Evolutionary conservation across 2,329 filamentous ascomycete genomes (phyloP), one percentile per base, ranked within the genome.

Genomic region (Calycina herbarum): DNA sequence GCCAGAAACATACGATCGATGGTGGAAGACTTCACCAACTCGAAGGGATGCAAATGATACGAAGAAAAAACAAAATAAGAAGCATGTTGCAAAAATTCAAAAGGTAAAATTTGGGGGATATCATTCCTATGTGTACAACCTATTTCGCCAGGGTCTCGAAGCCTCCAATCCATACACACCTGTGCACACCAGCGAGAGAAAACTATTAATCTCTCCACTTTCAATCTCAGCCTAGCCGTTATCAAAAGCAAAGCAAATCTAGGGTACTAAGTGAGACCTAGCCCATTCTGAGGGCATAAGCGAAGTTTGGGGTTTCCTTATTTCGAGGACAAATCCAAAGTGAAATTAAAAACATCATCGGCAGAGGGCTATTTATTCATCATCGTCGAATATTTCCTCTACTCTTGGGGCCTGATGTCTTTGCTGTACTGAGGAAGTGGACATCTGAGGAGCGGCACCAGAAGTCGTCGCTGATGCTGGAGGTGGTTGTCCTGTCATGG

Each of bases 331-430:
- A 27, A 54, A 54, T 27, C 20, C 48, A 24, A 24, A 11, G 48
- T 24, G 13, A 24, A 54, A 24, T 54, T 27, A 24, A 27, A 54
- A 27, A 54, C 48, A 54, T 54, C 48, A 54, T 24, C 8, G 11
- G 13, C 20, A 24, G 48, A 54, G 20, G 20, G 48, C 20, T 48
- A 57, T 61, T 59, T 74, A 74, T 48, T 76, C 73, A 57, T 76
- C 74, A 59, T 76, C 74, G 59, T 76, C 74, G 59, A 74, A 71
- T 3, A 76, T 79, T 66, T 82, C 81, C 70, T 83, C 81, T 20
- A 83, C 80, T 62, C 77, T 76, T 5, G 81, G 77, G 2, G 78
- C 72, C 31, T 81, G 72, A 65, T 78, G 73, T 65, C 80, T 77
- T 69, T 79, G 80, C 33, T 74, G 69, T 10, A 76, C 69, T 42